phyloP scores from a whole-genome alignment of 2,329 filamentous ascomycete genomes.

The Cordyceps militaris region DNA sequence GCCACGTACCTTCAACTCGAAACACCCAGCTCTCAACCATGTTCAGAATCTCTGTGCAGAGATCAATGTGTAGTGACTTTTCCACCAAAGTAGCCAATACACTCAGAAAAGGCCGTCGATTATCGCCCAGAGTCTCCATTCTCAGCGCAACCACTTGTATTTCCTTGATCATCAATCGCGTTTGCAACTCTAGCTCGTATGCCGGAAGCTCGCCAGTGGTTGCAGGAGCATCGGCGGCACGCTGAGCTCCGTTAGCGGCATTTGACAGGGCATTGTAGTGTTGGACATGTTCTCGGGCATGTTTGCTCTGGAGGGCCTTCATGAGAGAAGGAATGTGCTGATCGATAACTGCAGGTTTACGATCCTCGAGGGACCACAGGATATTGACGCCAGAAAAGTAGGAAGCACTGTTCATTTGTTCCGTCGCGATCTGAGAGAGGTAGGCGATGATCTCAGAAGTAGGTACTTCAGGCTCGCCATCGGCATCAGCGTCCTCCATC shows the following conservation, averaged over 20 bases:
- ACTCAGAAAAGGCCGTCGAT: conserved; percentile 86
- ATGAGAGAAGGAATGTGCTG: conserved; percentile 81
- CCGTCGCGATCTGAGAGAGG: conserved; percentile 77
- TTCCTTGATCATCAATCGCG: conserved; percentile 85
- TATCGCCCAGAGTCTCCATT: conserved; percentile 88
- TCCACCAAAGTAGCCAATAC: conserved; percentile 92
- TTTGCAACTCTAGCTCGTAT: conserved; percentile 82
- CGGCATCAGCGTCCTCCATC: conserved; percentile 72
- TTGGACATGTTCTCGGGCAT: conserved; percentile 87
- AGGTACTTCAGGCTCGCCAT: conserved; percentile 72
- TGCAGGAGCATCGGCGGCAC: conserved; percentile 47
- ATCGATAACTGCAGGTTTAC: conserved; percentile 81
- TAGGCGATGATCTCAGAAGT: conserved; percentile 83
- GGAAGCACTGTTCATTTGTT: conserved; percentile 73
- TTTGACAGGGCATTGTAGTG: conserved; percentile 56
- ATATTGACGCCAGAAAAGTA: conserved; percentile 88
- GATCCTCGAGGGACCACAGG: conserved; percentile 81
- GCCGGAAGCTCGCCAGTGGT: conserved; percentile 53
- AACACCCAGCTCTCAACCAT: conserved; percentile 98
- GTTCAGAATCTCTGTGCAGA: conserved; percentile 87
- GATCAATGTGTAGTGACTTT: conserved; percentile 76
- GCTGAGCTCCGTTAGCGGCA: conserved; percentile 37
- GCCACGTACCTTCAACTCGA: conserved; percentile 87
- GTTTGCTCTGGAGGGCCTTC: conserved; percentile 86
- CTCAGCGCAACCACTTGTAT: conserved; percentile 87